Percentiles rank a stretch among this genome's conserved stretches.
Conservation (phyloP, 2,329 filamentous ascomycete species). For the Apiospora malaysiana region DNA sequence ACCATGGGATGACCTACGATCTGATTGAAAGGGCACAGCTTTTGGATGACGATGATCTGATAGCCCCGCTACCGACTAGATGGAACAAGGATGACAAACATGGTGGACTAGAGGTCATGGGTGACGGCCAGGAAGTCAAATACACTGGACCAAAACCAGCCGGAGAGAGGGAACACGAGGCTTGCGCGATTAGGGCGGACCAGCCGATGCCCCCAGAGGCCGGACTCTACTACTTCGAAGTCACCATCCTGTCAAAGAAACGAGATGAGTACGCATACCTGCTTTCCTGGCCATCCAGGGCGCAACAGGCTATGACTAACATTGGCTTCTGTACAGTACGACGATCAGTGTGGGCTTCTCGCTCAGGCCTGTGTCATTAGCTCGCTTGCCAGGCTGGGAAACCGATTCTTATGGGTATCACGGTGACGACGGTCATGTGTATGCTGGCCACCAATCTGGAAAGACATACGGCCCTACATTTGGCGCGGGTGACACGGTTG, state of each 20-base stretch:
- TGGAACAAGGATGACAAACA: conserved; percentile 86
- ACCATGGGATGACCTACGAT: conserved; percentile 83
- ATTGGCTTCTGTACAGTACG: conserved; percentile 47
- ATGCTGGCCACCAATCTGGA: conserved; percentile 61
- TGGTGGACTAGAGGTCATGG: conserved; percentile 73
- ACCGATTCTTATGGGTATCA: conserved; percentile 73
- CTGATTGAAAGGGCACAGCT: conserved; percentile 77
- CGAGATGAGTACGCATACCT: conserved; percentile 58
- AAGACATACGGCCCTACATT: conserved; percentile 64
- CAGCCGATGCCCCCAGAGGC: conserved; percentile 86
- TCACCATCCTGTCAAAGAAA: conserved; percentile 57
- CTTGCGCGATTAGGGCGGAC: conserved; percentile 82
- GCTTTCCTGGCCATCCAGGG: conserved; percentile 9
- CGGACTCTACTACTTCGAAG: conserved; percentile 94
- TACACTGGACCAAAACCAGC: conserved; percentile 54
- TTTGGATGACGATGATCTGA: conserved; percentile 60
- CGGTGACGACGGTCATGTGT: conserved; percentile 70
- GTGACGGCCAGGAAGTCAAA: conserved; percentile 75
- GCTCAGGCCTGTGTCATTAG: conserved; percentile 56
- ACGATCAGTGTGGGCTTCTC: conserved; percentile 70
- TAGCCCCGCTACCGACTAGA: conserved; percentile 75
- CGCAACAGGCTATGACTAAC: conserved; percentile 27
- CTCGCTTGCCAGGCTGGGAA: conserved; percentile 70
- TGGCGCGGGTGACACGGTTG: conserved; percentile 62
- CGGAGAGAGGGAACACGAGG: conserved; percentile 70